Base-by-base conservation (phyloP, 768 basidiomycete genomes). In the Lactarius akahatsu region DNA sequence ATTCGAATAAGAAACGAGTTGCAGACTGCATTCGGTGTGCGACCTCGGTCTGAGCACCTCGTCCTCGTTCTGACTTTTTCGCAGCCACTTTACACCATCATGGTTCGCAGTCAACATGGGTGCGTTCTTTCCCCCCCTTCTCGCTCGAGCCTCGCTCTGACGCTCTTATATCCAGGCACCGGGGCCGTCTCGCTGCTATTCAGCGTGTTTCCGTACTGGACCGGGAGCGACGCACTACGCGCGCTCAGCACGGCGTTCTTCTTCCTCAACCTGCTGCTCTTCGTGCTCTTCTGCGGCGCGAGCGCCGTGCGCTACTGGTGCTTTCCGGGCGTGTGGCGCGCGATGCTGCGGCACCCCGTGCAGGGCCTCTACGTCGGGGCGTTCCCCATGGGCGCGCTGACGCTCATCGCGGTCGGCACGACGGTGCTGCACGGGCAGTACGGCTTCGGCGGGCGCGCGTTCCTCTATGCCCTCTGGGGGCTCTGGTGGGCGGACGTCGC, bases 401-500 rank as follows among this genome's bases (percentile, higher is more conserved):
- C 88, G 1, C 74, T 90, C 40, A 81, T 89, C 61, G 83, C 79
- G 62, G 76, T 82, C 45, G 81, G 82, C 0, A 77, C 83, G 23
- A 75, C 75, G 6, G 76, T 83, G 43, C 75, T 86, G n/a, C 73
- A 84, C 65, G 68, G 74, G 13, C 74, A 77, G 67, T 82, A 78
- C 69, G 71, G 74, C 23, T 79, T 88, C 62, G 85, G 85, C 0
- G 86, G 86, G 15, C 77, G 71, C 47, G 60, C 71, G 1, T 86
- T 88, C 73, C 72, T 88, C 2, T 85, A 83, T 64, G 72, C 78
- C 30, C 71, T 89, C 43, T 89, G 89, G 85, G 82, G 74, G 2
- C 71, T 88, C 50, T 92, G 90, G 89, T 91, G 88, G 90, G 54
- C 86, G 47, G 86, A 89, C 69, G 76, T 85, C 1, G 76, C 76